These are phyloP conservation scores for Yamadazyma insecticola DNA, from an alignment of 805 yeast genomes.

Conservation along the genomic window DNA sequence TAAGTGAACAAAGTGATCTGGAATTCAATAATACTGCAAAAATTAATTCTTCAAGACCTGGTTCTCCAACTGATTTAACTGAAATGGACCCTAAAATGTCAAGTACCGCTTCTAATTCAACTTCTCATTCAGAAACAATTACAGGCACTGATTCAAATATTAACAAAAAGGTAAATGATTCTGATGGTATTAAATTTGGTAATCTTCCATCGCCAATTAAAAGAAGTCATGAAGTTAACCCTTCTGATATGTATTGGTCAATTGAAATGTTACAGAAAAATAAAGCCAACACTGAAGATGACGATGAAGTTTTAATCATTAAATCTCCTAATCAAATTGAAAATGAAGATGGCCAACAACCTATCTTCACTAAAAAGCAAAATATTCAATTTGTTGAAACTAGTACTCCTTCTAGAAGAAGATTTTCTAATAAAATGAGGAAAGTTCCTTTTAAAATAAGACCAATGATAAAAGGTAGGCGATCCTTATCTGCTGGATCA, in stretches of 20 bases:
- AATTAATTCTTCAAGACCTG: background rate
- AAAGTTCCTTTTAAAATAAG: conserved; percentile 19
- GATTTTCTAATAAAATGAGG: no score
- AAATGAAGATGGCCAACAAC: conserved; percentile 23
- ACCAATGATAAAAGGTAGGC: conserved; percentile 4
- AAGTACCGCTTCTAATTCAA: background rate
- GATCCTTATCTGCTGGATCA: no score
- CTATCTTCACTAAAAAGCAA: conserved; percentile 30
- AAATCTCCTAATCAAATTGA: conserved; percentile 75
- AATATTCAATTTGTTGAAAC: conserved; percentile 3
- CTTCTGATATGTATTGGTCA: conserved; percentile 80
- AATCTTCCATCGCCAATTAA: conserved; percentile 52
- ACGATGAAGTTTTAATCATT: conserved; percentile 71
- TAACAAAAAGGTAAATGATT: no score
- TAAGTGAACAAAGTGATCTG: conserved; percentile 42
- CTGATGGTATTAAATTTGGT: conserved; percentile 55
- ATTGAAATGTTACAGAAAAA: conserved; percentile 70
- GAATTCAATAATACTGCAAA: conserved; percentile 7
- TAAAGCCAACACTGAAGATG: conserved; percentile 26
- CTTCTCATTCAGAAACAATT: no score
- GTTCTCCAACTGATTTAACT: background rate
- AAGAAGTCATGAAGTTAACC: conserved; percentile 48
- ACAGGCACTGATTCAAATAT: no score
- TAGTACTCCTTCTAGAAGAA: no score
- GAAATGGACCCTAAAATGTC: conserved; percentile 1